phyloP scores from a whole-genome alignment of 148 eudicot species.

The Fagopyrum esculentum region DNA sequence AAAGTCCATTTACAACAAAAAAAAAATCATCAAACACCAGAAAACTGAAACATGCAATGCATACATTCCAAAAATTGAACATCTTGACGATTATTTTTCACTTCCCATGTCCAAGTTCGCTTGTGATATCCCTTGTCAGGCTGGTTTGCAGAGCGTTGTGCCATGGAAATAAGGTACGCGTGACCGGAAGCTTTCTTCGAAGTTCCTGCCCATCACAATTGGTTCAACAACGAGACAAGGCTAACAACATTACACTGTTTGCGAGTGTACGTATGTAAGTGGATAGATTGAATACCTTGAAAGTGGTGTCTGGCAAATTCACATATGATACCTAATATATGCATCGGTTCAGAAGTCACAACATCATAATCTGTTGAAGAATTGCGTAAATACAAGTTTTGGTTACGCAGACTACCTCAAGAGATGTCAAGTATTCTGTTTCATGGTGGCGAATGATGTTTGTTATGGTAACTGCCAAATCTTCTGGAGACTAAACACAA shows the following conservation, averaged over 20 bases:
- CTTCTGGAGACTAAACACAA: conserved; percentile 70
- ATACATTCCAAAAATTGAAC: not conserved
- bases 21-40: too few species aligned
- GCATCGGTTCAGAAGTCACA: not conserved
- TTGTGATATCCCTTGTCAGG: conserved; percentile 11
- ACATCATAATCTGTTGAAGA: not conserved
- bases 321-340: conserved; percentile 68
- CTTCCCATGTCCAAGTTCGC: conserved; percentile 12
- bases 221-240: not conserved
- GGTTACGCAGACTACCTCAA: conserved; percentile 46
- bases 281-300: conserved; percentile 48
- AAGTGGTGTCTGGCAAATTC: conserved; percentile 86
- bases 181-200: conserved; percentile 14
- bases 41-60: not conserved
- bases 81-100: not conserved
- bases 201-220: conserved; percentile 5
- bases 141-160: conserved; percentile 15
- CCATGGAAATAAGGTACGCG: conserved; percentile 15
- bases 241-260: too few species aligned
- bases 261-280: not conserved
- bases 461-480: conserved; percentile 57
- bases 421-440: conserved; percentile 76
- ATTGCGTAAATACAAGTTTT: not conserved
- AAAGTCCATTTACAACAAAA: too few species aligned
- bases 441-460: conserved; percentile 85